Percentiles rank a stretch among this genome's conserved stretches.
Evolutionary conservation across 495 filamentous ascomycete genomes (phyloP).

Genomic region (Parmelia sp.): DNA sequence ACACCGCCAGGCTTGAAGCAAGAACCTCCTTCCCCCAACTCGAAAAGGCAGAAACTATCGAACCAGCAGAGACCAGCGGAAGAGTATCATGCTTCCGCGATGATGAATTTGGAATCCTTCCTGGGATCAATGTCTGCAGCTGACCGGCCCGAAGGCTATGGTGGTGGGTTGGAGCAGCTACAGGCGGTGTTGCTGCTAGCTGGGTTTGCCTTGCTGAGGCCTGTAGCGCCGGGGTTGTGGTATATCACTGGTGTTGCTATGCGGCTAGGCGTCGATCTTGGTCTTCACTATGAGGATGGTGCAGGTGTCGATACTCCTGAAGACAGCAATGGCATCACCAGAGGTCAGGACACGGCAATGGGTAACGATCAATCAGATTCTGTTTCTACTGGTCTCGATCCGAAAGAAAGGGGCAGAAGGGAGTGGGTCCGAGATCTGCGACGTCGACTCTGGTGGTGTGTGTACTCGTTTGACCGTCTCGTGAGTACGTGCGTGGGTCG

Average conservation of each 20-base stretch:
- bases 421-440: conserved; percentile 85
- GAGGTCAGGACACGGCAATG: conserved; percentile 24
- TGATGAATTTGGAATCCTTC: conserved; percentile 84
- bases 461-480: conserved; percentile 87
- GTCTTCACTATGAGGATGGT: conserved; percentile 87
- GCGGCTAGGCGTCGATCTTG: conserved; percentile 82
- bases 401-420: conserved; percentile 62
- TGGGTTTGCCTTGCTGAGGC: conserved; percentile 82
- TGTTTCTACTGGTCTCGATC: conserved; percentile 34
- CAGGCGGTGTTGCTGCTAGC: conserved; percentile 87
- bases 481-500: conserved; percentile 88
- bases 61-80: conserved; percentile 76
- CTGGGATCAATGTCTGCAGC: conserved; percentile 57
- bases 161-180: conserved; percentile 80
- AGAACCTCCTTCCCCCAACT: conserved; percentile 36
- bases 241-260: conserved; percentile 94
- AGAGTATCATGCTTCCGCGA: conserved; percentile 91
- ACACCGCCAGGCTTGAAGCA: conserved; percentile 34
- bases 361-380: conserved; percentile 15
- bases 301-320: conserved; percentile 52
- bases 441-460: conserved; percentile 91
- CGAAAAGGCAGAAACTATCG: conserved; percentile 48
- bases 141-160: conserved; percentile 54
- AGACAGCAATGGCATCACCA: conserved; percentile 14
- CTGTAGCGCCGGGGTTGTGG: conserved; percentile 90